These are phyloP conservation scores for Sanghuangporus baumii DNA, from an alignment of 1,284 basidiomycete genomes.

Conservation along the genomic window DNA sequence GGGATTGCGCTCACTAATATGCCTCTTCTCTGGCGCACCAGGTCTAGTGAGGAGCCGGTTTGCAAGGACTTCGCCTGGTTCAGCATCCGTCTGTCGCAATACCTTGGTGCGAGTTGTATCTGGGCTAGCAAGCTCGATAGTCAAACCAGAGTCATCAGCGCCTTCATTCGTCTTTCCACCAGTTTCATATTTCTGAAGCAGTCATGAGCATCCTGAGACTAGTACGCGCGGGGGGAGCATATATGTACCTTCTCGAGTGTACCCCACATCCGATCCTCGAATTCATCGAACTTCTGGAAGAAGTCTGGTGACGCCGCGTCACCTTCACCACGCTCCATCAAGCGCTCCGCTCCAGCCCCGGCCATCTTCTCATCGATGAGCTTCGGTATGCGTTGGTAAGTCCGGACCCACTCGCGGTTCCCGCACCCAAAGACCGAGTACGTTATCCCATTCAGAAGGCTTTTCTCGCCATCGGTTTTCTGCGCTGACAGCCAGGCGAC, in stretches of 20 bases:
- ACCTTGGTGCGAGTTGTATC: slow-evolving; percentile 32
- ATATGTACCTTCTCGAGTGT: slow-evolving; percentile 29
- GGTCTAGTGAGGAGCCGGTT: slow-evolving; percentile 36
- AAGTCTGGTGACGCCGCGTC: slow-evolving; percentile 41
- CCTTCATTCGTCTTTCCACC: slow-evolving; percentile 10
- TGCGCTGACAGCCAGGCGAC: slow-evolving; percentile 37
- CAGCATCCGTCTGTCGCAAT: slow-evolving; percentile 36
- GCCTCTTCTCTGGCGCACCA: slow-evolving; percentile 37
- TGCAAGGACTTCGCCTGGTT: slow-evolving; percentile 35
- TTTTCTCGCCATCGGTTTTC: slow-evolving; percentile 19
- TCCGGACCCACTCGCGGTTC: slow-evolving; percentile 47
- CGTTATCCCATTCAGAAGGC: slow-evolving; percentile 32
- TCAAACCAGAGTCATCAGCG: slow-evolving; percentile 22
- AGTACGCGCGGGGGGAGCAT: background rate
- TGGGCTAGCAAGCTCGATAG: slow-evolving; percentile 30
- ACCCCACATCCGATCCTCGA: slow-evolving; percentile 38
- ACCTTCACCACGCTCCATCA: slow-evolving; percentile 36
- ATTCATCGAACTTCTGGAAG: slow-evolving; percentile 42
- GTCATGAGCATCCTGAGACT: background rate
- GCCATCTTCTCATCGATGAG: slow-evolving; percentile 37
- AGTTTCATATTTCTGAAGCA: slow-evolving; percentile 8
- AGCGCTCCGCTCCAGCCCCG: slow-evolving; percentile 35
- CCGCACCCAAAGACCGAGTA: slow-evolving; percentile 51
- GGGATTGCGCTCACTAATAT: slow-evolving; percentile 31
- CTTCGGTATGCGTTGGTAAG: slow-evolving; percentile 47